Conservation (phyloP, 176 grass and related monocot species). For the Pharus latifolius region DNA sequence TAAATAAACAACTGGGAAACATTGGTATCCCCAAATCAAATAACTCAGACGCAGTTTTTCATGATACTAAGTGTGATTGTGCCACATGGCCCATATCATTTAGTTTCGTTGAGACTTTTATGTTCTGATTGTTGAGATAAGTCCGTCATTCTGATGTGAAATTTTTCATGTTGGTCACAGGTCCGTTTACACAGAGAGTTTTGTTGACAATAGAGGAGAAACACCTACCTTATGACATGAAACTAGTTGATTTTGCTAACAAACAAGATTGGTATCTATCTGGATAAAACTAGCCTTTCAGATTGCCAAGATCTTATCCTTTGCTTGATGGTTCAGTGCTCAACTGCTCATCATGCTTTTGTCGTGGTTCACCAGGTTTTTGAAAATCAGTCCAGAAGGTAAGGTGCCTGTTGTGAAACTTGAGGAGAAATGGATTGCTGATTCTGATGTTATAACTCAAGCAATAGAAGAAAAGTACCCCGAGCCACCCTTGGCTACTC, state of each 20-base stretch:
- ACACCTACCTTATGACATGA: conserved; percentile 56
- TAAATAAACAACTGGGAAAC: neutral
- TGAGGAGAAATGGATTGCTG: conserved; percentile 74
- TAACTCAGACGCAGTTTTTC: neutral
- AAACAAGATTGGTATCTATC: conserved; percentile 79
- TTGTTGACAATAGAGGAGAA: conserved; percentile 89
- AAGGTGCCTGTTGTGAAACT: conserved; percentile 78
- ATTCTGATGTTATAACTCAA: conserved; percentile 86
- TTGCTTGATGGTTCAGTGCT: conserved; percentile 2
- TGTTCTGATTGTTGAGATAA: neutral
- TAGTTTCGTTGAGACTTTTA: neutral
- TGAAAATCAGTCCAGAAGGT: conserved; percentile 78
- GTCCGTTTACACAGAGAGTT: conserved; percentile 80
- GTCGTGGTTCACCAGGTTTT: conserved; percentile 47
- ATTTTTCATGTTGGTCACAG: conserved; percentile 31
- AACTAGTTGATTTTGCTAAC: conserved; percentile 65
- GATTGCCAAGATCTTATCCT: neutral
- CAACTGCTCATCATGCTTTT: neutral
- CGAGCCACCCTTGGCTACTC: conserved; percentile 63
- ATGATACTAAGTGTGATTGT: neutral
- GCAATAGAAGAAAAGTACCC: conserved; percentile 82
- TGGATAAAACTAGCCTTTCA: conserved; percentile 1
- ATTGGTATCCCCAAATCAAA: neutral
- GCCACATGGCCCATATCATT: neutral
- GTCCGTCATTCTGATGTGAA: neutral